Evolutionary conservation across 495 filamentous ascomycete species (phyloP).

Genomic region (Xylaria acuta): DNA sequence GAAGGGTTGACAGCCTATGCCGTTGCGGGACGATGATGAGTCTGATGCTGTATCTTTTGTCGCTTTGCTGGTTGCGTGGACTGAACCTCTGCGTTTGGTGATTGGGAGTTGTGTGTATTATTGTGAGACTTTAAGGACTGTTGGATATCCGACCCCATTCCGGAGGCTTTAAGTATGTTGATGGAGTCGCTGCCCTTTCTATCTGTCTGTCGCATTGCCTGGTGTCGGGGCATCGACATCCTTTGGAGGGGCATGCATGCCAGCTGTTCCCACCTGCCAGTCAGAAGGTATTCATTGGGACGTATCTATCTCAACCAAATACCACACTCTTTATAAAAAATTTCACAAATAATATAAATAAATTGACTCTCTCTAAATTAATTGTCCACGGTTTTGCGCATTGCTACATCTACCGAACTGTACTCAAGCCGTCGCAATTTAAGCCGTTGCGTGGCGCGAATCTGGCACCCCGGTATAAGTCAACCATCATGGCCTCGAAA

Average conservation of each 20-base stretch:
- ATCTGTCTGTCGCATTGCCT: neutral
- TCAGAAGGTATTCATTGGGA: too few relatives aligned
- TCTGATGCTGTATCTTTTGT: constrained; percentile 18
- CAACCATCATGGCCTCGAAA: neutral
- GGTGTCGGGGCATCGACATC: constrained; percentile 24
- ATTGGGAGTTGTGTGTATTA: neutral
- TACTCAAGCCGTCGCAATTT: neutral
- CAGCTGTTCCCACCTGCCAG: constrained; percentile 23
- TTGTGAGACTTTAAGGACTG: neutral
- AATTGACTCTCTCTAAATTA: too few relatives aligned
- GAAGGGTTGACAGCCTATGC: neutral
- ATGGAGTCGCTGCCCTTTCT: neutral
- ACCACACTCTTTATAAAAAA: too few relatives aligned
- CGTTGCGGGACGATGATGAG: neutral
- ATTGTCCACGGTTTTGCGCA: neutral
- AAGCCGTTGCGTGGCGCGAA: neutral
- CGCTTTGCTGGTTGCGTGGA: constrained; percentile 15
- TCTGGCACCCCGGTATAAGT: neutral
- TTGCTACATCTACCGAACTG: neutral
- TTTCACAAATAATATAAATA: too few relatives aligned
- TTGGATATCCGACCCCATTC: constrained; percentile 6
- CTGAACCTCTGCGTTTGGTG: neutral
- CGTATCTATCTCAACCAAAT: too few relatives aligned
- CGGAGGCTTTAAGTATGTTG: neutral
- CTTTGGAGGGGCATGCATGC: constrained; percentile 36